Evolutionary conservation across 495 filamentous ascomycete species (phyloP).

Genomic region (Letharia lupina): DNA sequence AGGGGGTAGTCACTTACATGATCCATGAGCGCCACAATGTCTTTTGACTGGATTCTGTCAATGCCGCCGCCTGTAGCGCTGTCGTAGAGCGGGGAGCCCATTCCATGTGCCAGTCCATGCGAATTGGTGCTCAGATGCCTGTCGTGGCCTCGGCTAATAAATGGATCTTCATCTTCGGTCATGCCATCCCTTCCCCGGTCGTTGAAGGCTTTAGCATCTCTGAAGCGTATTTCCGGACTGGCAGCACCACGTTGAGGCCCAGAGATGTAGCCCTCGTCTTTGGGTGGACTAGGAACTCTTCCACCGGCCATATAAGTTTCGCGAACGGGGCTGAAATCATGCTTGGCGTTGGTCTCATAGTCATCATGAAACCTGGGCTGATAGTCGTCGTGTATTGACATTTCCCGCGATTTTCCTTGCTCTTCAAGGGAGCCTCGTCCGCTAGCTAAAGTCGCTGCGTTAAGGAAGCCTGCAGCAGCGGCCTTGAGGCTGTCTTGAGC

Average conservation of each 20-base stretch:
- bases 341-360: constrained; percentile 30
- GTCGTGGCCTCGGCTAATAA: constrained; percentile 43
- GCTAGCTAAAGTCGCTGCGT: constrained; percentile 21
- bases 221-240: constrained; percentile 54
- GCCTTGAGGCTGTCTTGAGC: constrained; percentile 26
- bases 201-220: constrained; percentile 51
- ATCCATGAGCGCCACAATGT: constrained; percentile 97
- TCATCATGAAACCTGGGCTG: constrained; percentile 30
- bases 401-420: constrained; percentile 16
- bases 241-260: constrained; percentile 57
- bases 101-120: constrained; percentile 53
- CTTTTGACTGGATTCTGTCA: constrained; percentile 90
- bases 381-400: constrained; percentile 31
- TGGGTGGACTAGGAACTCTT: constrained; percentile 40
- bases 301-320: constrained; percentile 31
- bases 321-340: constrained; percentile 29
- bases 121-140: constrained; percentile 83
- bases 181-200: constrained; percentile 47
- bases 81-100: constrained; percentile 85
- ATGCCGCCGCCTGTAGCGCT: constrained; percentile 81
- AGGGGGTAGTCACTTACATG: constrained; percentile 51
- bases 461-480: constrained; percentile 22
- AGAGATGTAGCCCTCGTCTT: constrained; percentile 89
- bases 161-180: constrained; percentile 52
- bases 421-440: constrained; percentile 10